Evolutionary conservation across 202 grass and related monocot genomes (phyloP), one percentile per base, ranked within the genome.

Genomic region (Musa balbisiana): DNA sequence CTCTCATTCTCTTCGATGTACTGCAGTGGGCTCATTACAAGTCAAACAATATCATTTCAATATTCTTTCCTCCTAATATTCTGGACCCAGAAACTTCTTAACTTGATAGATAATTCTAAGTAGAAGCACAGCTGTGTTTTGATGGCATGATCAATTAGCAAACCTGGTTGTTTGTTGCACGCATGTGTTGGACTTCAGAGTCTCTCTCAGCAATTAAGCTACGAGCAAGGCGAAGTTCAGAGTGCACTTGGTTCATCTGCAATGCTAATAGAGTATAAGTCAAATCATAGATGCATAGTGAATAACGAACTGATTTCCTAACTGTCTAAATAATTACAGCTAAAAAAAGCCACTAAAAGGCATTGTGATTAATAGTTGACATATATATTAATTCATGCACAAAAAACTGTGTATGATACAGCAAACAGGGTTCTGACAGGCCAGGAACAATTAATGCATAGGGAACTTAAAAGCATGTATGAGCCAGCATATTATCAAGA

Each of bases 161-260:
- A 79, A 94, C 94, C 91, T 98, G 88, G 67, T 82, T 92, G 59
- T 98, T 98, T 67, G 83, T 92, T 81, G 84, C 75, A 77, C 86
- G 84, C 79, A 98, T 92, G 67, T 83, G 87, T 56, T 89, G 87
- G 60, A 94, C 82, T 74, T 98, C 94, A 3, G 88, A 67, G 63
- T 98, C 94, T 58, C 86, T 93, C 64, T 98, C 91, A 72, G 86
- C 86, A 80, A 98, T 93, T 79, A 98, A 81, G 69, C 75, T 73
- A 78, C 88, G 94, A 67, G 91, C 91, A 88, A 93, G 86, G 4
- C 92, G 83, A 83, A 98, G 85, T 78, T 98, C 94, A 0, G 91
- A 92, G 62, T 92, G 94, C 71, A 94, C 87, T 92, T 98, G 94
- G 82, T 98, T 85, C 94, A 98, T 98, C 94, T 98, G 82, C 73